Conservation (phyloP, 495 filamentous ascomycete genomes). For the Geopyxis carbonaria region DNA sequence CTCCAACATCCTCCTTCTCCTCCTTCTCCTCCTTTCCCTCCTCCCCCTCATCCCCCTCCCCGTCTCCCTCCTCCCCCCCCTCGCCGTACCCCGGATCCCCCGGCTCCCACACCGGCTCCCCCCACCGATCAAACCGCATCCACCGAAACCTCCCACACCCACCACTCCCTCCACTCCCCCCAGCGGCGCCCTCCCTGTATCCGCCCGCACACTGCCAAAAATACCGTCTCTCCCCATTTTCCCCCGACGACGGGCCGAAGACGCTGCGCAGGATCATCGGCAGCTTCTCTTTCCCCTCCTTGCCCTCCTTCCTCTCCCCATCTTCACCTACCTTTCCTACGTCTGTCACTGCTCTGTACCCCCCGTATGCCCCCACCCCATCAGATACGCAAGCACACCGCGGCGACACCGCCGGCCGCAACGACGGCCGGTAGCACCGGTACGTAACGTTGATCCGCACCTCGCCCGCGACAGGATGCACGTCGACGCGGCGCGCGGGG, state of each 20-base stretch:
- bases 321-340: too few relatives aligned
- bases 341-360: not conserved
- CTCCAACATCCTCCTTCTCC: not conserved
- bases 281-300: constrained; percentile 43
- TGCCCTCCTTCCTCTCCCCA: constrained; percentile 27
- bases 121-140: constrained; percentile 79
- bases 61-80: not conserved
- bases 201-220: constrained; percentile 92
- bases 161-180: constrained; percentile 4
- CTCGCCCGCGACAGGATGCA: constrained; percentile 64
- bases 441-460: constrained; percentile 87
- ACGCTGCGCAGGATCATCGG: constrained; percentile 53
- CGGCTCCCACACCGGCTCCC: constrained; percentile 49
- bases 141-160: constrained; percentile 68
- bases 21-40: constrained; percentile 2
- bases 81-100: not conserved
- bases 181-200: constrained; percentile 37
- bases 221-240: constrained; percentile 62
- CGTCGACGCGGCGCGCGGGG: constrained; percentile 54
- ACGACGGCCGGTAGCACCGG: constrained; percentile 57
- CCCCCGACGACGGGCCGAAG: constrained; percentile 29
- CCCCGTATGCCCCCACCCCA: not conserved
- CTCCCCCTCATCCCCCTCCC: not conserved
- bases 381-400: constrained; percentile 26
- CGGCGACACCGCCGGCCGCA: constrained; percentile 56